Percentiles rank a stretch among this genome's conserved stretches.
phyloP scores from a whole-genome alignment of 148 eudicot genomes.

The Vaccinium macrocarpon region DNA sequence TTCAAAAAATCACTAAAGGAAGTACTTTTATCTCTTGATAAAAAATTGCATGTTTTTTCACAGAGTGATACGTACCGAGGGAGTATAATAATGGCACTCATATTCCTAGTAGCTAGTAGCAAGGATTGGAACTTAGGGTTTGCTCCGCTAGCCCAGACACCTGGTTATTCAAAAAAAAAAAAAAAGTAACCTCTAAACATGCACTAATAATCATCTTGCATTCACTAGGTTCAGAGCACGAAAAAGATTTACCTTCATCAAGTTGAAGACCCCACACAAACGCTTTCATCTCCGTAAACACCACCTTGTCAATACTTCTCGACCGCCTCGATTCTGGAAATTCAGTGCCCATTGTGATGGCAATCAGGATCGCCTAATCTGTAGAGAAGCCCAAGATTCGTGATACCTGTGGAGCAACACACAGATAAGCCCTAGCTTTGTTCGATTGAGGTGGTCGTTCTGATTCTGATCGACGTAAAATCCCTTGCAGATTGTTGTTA shows the following conservation, averaged over 20 bases:
- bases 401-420: background rate
- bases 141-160: no score
- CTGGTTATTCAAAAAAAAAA: no score
- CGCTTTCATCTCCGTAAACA: constrained; percentile 98
- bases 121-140: no score
- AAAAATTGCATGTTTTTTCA: no score
- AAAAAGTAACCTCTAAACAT: background rate
- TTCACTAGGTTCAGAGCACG: constrained; percentile 1
- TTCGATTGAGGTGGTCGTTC: no score
- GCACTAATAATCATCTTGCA: background rate
- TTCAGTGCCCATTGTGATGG: constrained; percentile 15
- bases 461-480: no score
- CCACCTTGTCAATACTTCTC: constrained; percentile 63
- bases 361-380: background rate
- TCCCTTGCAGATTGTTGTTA: no score
- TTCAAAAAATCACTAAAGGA: no score
- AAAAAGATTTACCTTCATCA: constrained; percentile 64
- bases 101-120: no score
- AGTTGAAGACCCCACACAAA: constrained; percentile 97
- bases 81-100: background rate
- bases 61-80: no score
- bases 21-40: no score
- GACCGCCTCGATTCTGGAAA: constrained; percentile 37
- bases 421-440: background rate
- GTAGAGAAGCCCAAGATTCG: background rate